Conservation (phyloP, 2,329 filamentous ascomycete species). For the Fusarium sp. region DNA sequence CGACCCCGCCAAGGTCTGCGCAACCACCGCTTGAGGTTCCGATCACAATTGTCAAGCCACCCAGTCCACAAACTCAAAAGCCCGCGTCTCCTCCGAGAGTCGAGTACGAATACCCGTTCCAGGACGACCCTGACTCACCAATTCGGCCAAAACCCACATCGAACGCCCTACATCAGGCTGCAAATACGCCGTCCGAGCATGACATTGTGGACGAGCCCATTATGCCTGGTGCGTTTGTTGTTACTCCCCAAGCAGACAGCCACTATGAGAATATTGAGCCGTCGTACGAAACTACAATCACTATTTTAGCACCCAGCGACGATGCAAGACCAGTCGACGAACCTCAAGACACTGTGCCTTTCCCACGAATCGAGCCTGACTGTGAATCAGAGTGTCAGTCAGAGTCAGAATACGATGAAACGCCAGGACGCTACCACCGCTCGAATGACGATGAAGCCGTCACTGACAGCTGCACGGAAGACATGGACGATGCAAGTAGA, state of each 20-base stretch:
- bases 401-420: slow-evolving; percentile 51
- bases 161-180: slow-evolving; percentile 38
- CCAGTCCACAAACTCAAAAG: slow-evolving; percentile 47
- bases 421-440: slow-evolving; percentile 41
- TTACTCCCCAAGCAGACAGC: slow-evolving; percentile 55
- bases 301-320: slow-evolving; percentile 61
- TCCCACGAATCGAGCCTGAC: slow-evolving; percentile 53
- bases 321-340: slow-evolving; percentile 27
- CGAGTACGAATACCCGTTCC: slow-evolving; percentile 66
- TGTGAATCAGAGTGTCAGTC: slow-evolving; percentile 58
- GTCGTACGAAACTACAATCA: slow-evolving; percentile 61
- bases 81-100: slow-evolving; percentile 50
- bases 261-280: slow-evolving; percentile 30
- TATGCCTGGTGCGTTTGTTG: slow-evolving; percentile 51
- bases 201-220: slow-evolving; percentile 22
- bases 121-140: slow-evolving; percentile 57
- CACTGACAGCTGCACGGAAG: slow-evolving; percentile 55
- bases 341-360: slow-evolving; percentile 48
- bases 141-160: slow-evolving; percentile 20
- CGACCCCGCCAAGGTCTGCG: slow-evolving; percentile 62
- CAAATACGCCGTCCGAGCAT: slow-evolving; percentile 29
- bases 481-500: slow-evolving; percentile 51
- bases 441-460: slow-evolving; percentile 52
- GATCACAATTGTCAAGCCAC: slow-evolving; percentile 48
- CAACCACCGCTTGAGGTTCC: slow-evolving; percentile 45